Evolutionary conservation across 129 eudicot genomes (phyloP).

Genomic region (Chrysanthemum seticuspe): DNA sequence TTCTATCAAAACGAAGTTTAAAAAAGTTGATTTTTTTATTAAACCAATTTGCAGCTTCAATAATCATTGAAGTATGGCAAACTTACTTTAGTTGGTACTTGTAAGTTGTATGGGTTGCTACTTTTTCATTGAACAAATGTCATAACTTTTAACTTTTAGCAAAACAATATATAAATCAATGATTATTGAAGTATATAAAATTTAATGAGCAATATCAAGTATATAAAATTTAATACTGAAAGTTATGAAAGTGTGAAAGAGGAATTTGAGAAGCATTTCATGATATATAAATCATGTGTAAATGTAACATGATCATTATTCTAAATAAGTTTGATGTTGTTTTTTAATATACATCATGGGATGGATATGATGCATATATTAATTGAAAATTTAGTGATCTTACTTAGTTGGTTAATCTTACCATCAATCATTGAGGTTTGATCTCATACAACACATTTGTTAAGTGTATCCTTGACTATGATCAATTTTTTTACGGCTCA

Average conservation of each 20-base stretch:
- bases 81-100: not conserved
- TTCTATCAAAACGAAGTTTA: no score
- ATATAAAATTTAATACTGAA: not conserved
- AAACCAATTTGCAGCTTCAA: not conserved
- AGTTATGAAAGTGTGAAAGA: not conserved
- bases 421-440: slow-evolving; percentile 23
- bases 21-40: no score
- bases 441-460: not conserved
- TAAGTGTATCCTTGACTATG: not conserved
- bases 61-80: not conserved
- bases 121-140: not conserved
- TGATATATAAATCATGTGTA: slow-evolving; percentile 21
- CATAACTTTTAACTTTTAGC: no score
- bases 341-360: slow-evolving; percentile 25
- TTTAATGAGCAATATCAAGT: no score
- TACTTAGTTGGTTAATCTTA: slow-evolving; percentile 3
- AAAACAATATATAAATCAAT: no score
- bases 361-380: slow-evolving; percentile 24
- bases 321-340: slow-evolving; percentile 6
- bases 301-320: slow-evolving; percentile 28
- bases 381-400: slow-evolving; percentile 28
- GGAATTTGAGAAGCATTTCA: slow-evolving; percentile 14
- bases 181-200: no score
- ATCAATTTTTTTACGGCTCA: not conserved
- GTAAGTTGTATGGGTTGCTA: not conserved